phyloP scores from a whole-genome alignment of 1,284 basidiomycete genomes.

The Neolentinus lepideus region DNA sequence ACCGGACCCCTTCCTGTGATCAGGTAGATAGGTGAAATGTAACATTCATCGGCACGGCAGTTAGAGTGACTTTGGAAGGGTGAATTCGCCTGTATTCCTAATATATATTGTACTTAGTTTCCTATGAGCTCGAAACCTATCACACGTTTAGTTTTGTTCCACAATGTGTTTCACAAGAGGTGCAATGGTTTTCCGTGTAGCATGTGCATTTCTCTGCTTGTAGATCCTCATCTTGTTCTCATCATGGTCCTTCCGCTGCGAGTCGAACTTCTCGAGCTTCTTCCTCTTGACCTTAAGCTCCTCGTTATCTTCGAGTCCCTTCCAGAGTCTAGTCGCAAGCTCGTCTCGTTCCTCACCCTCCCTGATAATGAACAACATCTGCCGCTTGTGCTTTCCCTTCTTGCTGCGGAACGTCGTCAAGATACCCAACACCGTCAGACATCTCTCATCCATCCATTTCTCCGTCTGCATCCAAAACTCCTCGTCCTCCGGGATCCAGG shows the following conservation, averaged over 20 bases:
- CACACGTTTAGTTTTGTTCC: not conserved
- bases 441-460: constrained; percentile 60
- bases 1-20: too few relatives aligned
- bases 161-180: constrained; percentile 55
- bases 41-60: too few relatives aligned
- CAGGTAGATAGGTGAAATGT: too few relatives aligned
- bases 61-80: too few relatives aligned
- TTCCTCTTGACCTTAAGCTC: constrained; percentile 44
- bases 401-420: constrained; percentile 59
- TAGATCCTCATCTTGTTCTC: constrained; percentile 39
- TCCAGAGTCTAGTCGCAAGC: constrained; percentile 35
- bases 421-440: constrained; percentile 65
- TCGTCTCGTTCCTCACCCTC: constrained; percentile 19
- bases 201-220: constrained; percentile 68
- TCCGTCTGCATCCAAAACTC: constrained; percentile 41
- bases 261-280: constrained; percentile 21
- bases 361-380: constrained; percentile 60
- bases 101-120: too few relatives aligned
- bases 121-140: too few relatives aligned
- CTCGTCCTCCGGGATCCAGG: constrained; percentile 35
- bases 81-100: too few relatives aligned
- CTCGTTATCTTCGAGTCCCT: constrained; percentile 49
- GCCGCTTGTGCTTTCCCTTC: constrained; percentile 58
- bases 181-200: constrained; percentile 77
- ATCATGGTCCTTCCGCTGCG: constrained; percentile 10